A percentile compares a stretch with the other conserved stretches of the same genome.
Evolutionary conservation across 257 asterid genomes (phyloP).

Genomic region (Solanum tarapatanum): DNA sequence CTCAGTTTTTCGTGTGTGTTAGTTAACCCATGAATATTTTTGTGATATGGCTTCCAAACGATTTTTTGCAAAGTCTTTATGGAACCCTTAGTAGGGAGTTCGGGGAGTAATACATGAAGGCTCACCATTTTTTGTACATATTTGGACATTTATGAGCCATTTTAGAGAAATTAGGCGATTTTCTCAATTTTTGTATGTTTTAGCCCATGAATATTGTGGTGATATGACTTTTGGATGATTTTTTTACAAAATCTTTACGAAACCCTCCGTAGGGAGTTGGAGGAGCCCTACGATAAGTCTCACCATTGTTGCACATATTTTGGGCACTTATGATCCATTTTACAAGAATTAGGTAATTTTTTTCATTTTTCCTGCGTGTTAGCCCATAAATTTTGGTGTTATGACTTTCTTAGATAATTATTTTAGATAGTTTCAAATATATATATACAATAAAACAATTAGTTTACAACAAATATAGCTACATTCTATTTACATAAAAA

Average conservation of each 20-base stretch:
- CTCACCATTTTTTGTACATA: no score
- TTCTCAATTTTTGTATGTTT: no score
- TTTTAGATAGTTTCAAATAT: not conserved
- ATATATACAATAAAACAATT: no score
- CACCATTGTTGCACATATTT: not conserved
- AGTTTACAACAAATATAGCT: no score
- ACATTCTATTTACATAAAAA: no score
- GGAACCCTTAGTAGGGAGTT: not conserved
- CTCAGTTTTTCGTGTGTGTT: not conserved
- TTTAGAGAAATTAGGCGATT: not conserved
- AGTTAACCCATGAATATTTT: not conserved
- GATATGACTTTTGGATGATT: not conserved
- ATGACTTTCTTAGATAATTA: no score
- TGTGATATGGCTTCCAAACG: fast-evolving
- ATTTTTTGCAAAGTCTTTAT: no score
- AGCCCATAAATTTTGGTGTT: not conserved
- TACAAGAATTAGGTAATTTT: no score
- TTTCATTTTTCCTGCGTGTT: fast-evolving
- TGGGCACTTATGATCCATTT: not conserved
- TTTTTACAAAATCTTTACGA: not conserved
- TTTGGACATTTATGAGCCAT: not conserved
- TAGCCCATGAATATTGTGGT: not conserved
- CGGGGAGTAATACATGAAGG: fast-evolving
- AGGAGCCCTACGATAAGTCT: not conserved
- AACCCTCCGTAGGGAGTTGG: not conserved